A percentile compares a stretch with the other conserved stretches of the same genome.
Evolutionary conservation across 345 rosid genomes (phyloP).

Genomic region (Psidium guajava): DNA sequence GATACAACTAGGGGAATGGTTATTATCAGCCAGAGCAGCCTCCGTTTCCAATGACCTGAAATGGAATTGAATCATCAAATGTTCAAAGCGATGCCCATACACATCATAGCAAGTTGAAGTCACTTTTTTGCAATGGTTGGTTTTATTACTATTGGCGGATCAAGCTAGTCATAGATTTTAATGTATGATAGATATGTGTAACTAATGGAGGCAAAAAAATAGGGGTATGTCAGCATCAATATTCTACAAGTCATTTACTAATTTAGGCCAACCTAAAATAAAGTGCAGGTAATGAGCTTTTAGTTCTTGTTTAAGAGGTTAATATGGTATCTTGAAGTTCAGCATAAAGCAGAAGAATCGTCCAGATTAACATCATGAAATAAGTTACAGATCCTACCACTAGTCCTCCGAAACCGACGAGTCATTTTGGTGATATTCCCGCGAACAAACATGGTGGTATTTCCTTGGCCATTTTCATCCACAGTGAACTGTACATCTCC

Average conservation of each 20-base stretch:
- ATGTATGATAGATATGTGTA: not conserved
- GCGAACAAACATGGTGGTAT: not conserved
- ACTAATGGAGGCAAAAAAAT: not conserved
- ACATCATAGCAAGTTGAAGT: too few relatives aligned
- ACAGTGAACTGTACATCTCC: not conserved
- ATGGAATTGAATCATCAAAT: not conserved
- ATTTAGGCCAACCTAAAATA: not conserved
- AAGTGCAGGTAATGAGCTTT: not conserved
- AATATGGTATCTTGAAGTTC: not conserved
- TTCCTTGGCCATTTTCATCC: not conserved
- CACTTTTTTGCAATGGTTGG: too few relatives aligned
- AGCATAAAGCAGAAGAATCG: not conserved
- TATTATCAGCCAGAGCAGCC: not conserved
- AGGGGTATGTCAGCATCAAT: not conserved
- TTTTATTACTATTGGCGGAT: too few relatives aligned
- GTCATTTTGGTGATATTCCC: not conserved
- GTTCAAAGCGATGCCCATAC: too few relatives aligned
- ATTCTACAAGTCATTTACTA: not conserved
- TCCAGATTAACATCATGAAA: not conserved
- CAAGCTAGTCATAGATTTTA: not conserved
- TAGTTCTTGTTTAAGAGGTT: not conserved
- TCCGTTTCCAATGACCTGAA: not conserved
- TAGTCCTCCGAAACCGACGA: not conserved
- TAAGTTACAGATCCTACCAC: not conserved
- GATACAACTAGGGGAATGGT: not conserved